These are phyloP conservation scores for Babesia ovata DNA, from an alignment of 169 alveolate species.

Conservation along the genomic window DNA sequence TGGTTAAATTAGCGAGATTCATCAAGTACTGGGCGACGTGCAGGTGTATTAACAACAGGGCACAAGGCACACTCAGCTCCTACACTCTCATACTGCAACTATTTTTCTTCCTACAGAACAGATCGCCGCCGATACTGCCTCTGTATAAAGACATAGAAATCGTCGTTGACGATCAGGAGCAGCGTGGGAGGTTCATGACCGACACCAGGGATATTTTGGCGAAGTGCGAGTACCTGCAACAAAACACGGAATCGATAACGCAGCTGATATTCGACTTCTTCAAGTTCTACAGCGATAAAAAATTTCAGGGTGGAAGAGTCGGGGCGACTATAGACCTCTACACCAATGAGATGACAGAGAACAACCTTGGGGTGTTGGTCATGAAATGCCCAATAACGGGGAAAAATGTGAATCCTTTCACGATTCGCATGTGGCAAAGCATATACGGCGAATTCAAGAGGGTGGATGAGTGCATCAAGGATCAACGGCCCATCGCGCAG, in stretches of 20 bases:
- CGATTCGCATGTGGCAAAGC: conserved; percentile 65
- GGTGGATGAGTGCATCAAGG: conserved; percentile 27
- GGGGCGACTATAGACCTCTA: conserved; percentile 56
- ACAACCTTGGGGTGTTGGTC: conserved; percentile 51
- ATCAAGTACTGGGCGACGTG: conserved; percentile 85
- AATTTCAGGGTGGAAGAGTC: conserved; percentile 46
- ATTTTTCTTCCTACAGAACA: conserved; percentile 74
- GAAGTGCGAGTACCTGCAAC: conserved; percentile 41
- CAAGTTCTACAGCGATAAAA: conserved; percentile 41
- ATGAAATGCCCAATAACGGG: conserved; percentile 64
- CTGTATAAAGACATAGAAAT: conserved; percentile 57
- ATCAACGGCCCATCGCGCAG: conserved; percentile 33
- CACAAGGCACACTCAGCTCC: conserved; percentile 78
- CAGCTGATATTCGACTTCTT: conserved; percentile 53
- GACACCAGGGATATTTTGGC: conserved; percentile 29
- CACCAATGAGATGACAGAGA: conserved; percentile 47
- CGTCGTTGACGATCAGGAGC: neutral
- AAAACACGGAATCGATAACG: conserved; percentile 40
- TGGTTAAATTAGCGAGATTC: conserved; percentile 77
- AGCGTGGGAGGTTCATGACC: conserved; percentile 9
- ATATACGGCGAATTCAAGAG: conserved; percentile 60
- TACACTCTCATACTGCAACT: conserved; percentile 81
- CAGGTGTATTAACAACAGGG: conserved; percentile 79
- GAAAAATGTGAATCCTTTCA: conserved; percentile 68
- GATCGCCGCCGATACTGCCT: conserved; percentile 79